A percentile compares a stretch with the other conserved stretches of the same genome.
Evolutionary conservation across 2,329 filamentous ascomycete genomes (phyloP).

Genomic region (Beauveria caledonica): DNA sequence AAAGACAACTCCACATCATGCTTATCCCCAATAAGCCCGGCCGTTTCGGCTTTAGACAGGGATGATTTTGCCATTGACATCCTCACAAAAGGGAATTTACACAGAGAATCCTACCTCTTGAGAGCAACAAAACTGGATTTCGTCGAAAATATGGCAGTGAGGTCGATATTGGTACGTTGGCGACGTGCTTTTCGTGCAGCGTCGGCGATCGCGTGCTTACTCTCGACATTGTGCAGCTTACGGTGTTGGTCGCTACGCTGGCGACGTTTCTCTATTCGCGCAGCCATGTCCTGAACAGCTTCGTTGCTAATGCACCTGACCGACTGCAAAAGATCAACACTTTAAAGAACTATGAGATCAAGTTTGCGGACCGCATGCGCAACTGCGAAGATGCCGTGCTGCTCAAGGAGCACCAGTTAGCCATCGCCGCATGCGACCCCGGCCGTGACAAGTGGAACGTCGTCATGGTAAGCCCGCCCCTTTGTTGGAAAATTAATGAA

Average conservation of each 20-base stretch:
- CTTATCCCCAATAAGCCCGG: neutral
- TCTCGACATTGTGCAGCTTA: neutral
- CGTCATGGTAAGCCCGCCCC: slow-evolving; percentile 27
- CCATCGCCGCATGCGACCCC: slow-evolving; percentile 30
- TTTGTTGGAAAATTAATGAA: no score
- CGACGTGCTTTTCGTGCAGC: neutral
- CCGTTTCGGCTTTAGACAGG: neutral
- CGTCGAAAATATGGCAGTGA: neutral
- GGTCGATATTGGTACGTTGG: neutral
- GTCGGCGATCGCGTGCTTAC: neutral
- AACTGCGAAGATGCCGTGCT: slow-evolving; percentile 33
- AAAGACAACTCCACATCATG: no score
- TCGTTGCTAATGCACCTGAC: slow-evolving; percentile 23
- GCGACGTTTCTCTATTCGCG: slow-evolving; percentile 15
- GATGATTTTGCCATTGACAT: neutral
- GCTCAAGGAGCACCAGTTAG: slow-evolving; percentile 26
- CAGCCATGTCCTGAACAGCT: slow-evolving; percentile 13
- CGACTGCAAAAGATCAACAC: slow-evolving; percentile 22
- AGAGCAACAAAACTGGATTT: no score
- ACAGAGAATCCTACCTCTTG: no score
- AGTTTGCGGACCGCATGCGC: slow-evolving; percentile 28
- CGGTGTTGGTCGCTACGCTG: slow-evolving; percentile 6
- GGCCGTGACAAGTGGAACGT: slow-evolving; percentile 33
- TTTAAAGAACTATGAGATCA: slow-evolving; percentile 22
- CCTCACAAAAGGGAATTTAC: no score